Evolutionary conservation across 208 protist genomes (phyloP).

Genomic region (Tritrichomonas musculus): DNA sequence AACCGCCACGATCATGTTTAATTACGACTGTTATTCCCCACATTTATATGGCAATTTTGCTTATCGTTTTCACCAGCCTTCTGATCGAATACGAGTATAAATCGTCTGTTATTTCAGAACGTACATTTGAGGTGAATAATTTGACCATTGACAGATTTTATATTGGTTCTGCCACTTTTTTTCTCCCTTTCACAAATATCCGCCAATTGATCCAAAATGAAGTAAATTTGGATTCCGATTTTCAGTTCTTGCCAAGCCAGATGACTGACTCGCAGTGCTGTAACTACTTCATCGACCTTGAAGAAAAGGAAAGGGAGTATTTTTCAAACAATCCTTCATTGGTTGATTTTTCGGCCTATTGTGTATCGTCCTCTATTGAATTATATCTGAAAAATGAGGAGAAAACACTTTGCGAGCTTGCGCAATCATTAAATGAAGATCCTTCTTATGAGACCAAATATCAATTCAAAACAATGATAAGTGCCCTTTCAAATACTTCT

Average conservation of each 20-base stretch:
- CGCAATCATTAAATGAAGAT: background rate
- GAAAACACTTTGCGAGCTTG: background rate
- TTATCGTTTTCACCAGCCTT: background rate
- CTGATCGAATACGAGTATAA: background rate
- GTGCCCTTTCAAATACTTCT: background rate
- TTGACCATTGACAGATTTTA: background rate
- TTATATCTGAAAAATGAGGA: background rate
- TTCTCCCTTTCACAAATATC: background rate
- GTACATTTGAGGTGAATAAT: background rate
- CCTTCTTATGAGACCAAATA: background rate
- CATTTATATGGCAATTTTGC: background rate
- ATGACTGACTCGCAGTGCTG: background rate
- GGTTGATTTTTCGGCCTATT: background rate
- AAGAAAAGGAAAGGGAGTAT: background rate
- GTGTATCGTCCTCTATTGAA: background rate
- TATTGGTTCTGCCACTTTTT: background rate
- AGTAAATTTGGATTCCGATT: too few species aligned
- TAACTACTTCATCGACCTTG: background rate
- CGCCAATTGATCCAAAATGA: background rate
- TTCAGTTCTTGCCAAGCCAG: too few species aligned
- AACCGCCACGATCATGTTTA: background rate
- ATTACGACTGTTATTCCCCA: background rate
- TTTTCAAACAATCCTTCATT: background rate
- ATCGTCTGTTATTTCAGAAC: background rate
- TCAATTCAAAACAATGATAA: background rate